Evolutionary conservation across 2,329 filamentous ascomycete species (phyloP).

Genomic region (Penicillium sumatraense): DNA sequence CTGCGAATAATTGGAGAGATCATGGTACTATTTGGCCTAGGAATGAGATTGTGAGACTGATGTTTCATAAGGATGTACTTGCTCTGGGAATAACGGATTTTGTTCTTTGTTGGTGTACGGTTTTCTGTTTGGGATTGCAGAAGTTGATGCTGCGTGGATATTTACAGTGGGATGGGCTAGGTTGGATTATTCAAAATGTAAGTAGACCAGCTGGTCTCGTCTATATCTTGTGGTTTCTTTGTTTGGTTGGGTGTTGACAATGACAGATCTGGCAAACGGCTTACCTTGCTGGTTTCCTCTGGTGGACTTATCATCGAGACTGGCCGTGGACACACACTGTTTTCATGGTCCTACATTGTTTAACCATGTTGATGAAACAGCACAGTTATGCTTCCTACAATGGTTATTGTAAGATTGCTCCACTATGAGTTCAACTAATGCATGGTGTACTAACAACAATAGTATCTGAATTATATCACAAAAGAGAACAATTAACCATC

Average conservation of each 20-base stretch:
- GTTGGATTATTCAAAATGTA: conserved; percentile 75
- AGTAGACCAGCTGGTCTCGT: conserved; percentile 23
- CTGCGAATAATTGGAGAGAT: conserved; percentile 69
- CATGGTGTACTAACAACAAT: neutral
- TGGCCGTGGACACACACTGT: conserved; percentile 86
- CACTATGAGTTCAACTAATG: neutral
- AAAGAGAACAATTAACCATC: conserved; percentile 40
- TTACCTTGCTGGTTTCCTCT: conserved; percentile 66
- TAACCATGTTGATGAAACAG: conserved; percentile 83
- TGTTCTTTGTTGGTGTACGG: conserved; percentile 68
- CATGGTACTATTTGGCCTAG: conserved; percentile 71
- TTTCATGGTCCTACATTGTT: conserved; percentile 70
- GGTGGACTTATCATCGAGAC: conserved; percentile 69
- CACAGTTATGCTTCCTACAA: conserved; percentile 75
- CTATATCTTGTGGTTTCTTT: neutral
- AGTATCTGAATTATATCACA: conserved; percentile 64
- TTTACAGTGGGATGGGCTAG: conserved; percentile 68
- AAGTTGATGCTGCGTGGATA: conserved; percentile 62
- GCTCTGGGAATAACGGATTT: conserved; percentile 66
- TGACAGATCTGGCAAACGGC: conserved; percentile 67
- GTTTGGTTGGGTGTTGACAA: neutral
- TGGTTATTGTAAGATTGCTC: conserved; percentile 58
- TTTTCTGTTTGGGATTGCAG: conserved; percentile 69
- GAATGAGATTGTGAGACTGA: conserved; percentile 73
- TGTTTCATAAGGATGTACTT: conserved; percentile 62